phyloP scores from a whole-genome alignment of 2,329 filamentous ascomycete species.

The Ascochyta viciae-villosae region DNA sequence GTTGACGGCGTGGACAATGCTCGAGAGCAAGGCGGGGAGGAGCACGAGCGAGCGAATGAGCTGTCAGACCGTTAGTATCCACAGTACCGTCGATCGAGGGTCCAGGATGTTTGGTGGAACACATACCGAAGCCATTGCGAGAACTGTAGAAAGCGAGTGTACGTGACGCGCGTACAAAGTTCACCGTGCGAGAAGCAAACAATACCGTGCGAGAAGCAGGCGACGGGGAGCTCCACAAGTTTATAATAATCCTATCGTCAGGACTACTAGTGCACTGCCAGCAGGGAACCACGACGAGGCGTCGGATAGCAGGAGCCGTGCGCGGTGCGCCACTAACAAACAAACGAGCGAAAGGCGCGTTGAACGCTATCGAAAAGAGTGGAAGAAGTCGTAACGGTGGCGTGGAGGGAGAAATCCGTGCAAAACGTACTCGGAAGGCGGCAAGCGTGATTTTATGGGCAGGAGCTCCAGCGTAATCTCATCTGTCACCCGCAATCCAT shows the following conservation, averaged over 20 bases:
- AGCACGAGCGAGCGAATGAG: slow-evolving; percentile 37
- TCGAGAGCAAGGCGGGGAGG: slow-evolving; percentile 44
- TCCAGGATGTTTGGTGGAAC: slow-evolving; percentile 4
- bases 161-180: slow-evolving; percentile 10
- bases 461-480: slow-evolving; percentile 10
- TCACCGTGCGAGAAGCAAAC: slow-evolving; percentile 4
- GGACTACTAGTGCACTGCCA: slow-evolving; percentile 16
- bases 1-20: slow-evolving; percentile 60
- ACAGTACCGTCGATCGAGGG: slow-evolving; percentile 10
- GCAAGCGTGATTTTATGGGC: slow-evolving; percentile 9
- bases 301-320: slow-evolving; percentile 9
- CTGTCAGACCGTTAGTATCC: slow-evolving; percentile 27
- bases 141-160: slow-evolving; percentile 4
- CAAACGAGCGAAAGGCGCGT: slow-evolving; percentile 12
- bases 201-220: slow-evolving; percentile 3
- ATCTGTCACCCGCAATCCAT: slow-evolving; percentile 15
- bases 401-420: neutral
- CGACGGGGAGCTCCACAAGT: slow-evolving; percentile 10
- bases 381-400: neutral
- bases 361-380: slow-evolving; percentile 13
- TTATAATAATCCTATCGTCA: slow-evolving; percentile 9
- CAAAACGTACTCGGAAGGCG: neutral
- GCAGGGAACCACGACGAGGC: slow-evolving; percentile 8
- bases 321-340: slow-evolving; percentile 6
- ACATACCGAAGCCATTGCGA: slow-evolving; percentile 21